phyloP scores from a whole-genome alignment of 1,284 basidiomycete genomes.

The Tranzscheliella williamsii region DNA sequence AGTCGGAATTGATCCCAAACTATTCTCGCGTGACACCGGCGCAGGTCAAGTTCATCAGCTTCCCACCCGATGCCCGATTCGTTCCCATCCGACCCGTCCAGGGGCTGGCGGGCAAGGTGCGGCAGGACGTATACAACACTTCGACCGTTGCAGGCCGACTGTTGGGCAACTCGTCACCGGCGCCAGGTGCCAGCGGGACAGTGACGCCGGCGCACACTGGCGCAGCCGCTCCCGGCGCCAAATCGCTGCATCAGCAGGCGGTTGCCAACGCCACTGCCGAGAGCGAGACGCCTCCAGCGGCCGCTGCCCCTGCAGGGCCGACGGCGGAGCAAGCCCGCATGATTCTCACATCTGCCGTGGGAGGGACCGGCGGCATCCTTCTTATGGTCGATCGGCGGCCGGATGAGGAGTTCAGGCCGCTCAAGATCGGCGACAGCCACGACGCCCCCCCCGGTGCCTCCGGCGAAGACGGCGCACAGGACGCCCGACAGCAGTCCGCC shows the following conservation, averaged over 20 bases:
- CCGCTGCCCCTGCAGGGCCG: constrained; percentile 2
- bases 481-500: not conserved
- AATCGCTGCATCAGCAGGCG: constrained; percentile 28
- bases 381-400: constrained; percentile 52
- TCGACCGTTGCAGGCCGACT: constrained; percentile 41
- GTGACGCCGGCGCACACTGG: constrained; percentile 30
- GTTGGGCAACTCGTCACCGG: constrained; percentile 43
- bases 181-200: constrained; percentile 42
- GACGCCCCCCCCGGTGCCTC: constrained; percentile 9
- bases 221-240: constrained; percentile 3
- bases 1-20: constrained; percentile 78
- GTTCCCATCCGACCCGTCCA: constrained; percentile 82
- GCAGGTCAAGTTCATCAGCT: constrained; percentile 81
- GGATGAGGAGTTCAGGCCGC: constrained; percentile 38
- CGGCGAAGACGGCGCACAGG: constrained; percentile 1
- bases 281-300: not conserved
- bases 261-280: constrained; percentile 13
- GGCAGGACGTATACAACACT: constrained; percentile 48
- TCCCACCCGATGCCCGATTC: constrained; percentile 78
- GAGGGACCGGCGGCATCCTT: constrained; percentile 54
- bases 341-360: constrained; percentile 46
- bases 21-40: constrained; percentile 90
- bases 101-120: constrained; percentile 27
- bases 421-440: constrained; percentile 31
- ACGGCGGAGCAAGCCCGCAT: constrained; percentile 40